Evolutionary conservation across 495 filamentous ascomycete species (phyloP), one percentile per base, ranked within the genome.

Genomic region (Hypomontagnella monticulosa): DNA sequence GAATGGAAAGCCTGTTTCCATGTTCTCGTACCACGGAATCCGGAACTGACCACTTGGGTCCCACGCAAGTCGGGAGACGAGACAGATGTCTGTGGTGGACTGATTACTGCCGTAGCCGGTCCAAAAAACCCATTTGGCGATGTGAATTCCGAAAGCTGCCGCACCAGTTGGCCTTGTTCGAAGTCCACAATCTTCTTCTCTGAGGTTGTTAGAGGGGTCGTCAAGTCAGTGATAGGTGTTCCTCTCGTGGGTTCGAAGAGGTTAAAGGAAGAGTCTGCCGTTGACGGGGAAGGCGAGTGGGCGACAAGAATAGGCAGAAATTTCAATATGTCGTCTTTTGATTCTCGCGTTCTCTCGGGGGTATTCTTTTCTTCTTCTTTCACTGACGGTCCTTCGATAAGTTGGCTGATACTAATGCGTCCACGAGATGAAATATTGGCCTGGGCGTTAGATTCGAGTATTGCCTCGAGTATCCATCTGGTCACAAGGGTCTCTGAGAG

Each of bases 1-100:
- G 70, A 67, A 30, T 81, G 78, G 19, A 83, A 83, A n/a, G 80
- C 77, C n/a, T 74, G 65, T 30, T 66, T 73, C 80, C 80, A 83
- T 4, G 69, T 74, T 6, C 40, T 66, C 4, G 73, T 58, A 15
- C 68, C 72, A 43, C 70, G 69, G 14, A 47, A 42, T 10, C 64
- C 54, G 7, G 38, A 10, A 47, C 18, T 23, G 30, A 38, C 48
- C 19, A 51, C 43, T 33, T 61, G 61, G 7, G 32, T 52, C 37
- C 33, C 48, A 16, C 49, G 36, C 16, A 32, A 14, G 44, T 62
- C 52, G 2, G 46, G 18, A 33, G 49, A 9, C 23, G 32, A 19
- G 18, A 27, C 23, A 27, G 23, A 27, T 27, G 23, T 6, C 23
- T 27, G 44, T 19, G 27, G 38, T 4, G 49, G 61, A 27, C 33